Conservation (phyloP, 768 basidiomycete genomes). For the Auriscalpium microsporum region DNA sequence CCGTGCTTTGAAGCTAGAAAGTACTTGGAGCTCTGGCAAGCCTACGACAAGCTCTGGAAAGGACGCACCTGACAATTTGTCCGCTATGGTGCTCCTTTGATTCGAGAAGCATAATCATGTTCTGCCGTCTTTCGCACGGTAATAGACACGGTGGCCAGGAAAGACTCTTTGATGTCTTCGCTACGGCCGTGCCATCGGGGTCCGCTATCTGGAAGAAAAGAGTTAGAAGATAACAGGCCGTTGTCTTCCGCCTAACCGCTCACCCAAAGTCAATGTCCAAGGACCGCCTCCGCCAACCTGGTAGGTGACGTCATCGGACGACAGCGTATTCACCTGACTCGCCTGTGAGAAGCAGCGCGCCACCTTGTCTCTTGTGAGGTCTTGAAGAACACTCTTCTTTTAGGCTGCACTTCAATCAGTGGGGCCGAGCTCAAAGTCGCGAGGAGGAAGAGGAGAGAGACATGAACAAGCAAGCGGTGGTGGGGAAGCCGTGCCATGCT, state of each 20-base stretch:
- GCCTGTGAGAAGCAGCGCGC: neutral
- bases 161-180: conserved; percentile 76
- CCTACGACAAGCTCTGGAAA: no score
- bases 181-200: conserved; percentile 57
- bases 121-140: conserved; percentile 79
- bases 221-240: neutral
- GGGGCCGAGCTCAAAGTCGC: conserved; percentile 43
- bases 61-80: conserved; percentile 80
- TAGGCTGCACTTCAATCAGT: conserved; percentile 70
- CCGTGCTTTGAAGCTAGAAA: conserved; percentile 92
- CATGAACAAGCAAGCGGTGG: conserved; percentile 34
- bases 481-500: conserved; percentile 32
- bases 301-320: conserved; percentile 97
- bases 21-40: neutral
- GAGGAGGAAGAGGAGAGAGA: conserved; percentile 29
- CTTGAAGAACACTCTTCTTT: conserved; percentile 95
- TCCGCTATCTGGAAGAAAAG: conserved; percentile 59
- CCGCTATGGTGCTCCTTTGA: conserved; percentile 93
- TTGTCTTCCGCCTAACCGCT: conserved; percentile 7
- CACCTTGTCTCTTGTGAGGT: conserved; percentile 89
- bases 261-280: conserved; percentile 98
- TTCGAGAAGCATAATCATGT: conserved; percentile 96
- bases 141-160: conserved; percentile 80
- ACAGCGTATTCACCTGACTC: neutral
- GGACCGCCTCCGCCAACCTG: conserved; percentile 95